Percentiles rank a stretch among this genome's conserved stretches.
Conservation (phyloP, 805 yeast species). For the Saccharomyces jurei region DNA sequence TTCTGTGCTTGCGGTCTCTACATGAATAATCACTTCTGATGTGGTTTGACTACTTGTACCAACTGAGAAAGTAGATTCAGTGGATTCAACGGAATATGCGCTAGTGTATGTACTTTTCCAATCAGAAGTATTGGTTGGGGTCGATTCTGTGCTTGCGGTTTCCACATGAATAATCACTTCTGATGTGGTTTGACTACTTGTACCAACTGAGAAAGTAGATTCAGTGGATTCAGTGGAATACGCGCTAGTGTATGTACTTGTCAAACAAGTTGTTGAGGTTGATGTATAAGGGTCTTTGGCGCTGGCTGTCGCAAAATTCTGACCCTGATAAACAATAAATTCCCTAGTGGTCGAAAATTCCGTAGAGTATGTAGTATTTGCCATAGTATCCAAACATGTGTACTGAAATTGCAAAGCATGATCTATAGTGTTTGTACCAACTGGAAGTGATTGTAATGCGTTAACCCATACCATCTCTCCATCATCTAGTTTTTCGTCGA, state of each 20-base stretch:
- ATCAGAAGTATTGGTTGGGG: conserved; percentile 10
- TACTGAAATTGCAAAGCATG: conserved; percentile 16
- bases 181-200: background rate
- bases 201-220: conserved; percentile 1
- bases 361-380: conserved; percentile 18
- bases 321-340: conserved; percentile 11
- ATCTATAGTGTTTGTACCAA: conserved; percentile 13
- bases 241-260: conserved; percentile 5
- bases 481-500: conserved; percentile 15
- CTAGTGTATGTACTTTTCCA: conserved; percentile 15
- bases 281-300: background rate
- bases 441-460: conserved; percentile 25
- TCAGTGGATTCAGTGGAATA: conserved; percentile 5
- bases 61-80: conserved; percentile 9
- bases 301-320: conserved; percentile 11
- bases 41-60: conserved; percentile 7
- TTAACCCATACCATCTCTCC: conserved; percentile 29
- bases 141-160: background rate
- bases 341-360: conserved; percentile 8
- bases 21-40: conserved; percentile 10
- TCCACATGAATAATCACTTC: conserved; percentile 1
- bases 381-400: conserved; percentile 24
- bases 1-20: conserved; percentile 8
- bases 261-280: conserved; percentile 8
- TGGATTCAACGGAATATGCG: conserved; percentile 14